These are phyloP conservation scores for Carex cristatella DNA, from an alignment of 176 grass and related monocot species.

Conservation along the genomic window DNA sequence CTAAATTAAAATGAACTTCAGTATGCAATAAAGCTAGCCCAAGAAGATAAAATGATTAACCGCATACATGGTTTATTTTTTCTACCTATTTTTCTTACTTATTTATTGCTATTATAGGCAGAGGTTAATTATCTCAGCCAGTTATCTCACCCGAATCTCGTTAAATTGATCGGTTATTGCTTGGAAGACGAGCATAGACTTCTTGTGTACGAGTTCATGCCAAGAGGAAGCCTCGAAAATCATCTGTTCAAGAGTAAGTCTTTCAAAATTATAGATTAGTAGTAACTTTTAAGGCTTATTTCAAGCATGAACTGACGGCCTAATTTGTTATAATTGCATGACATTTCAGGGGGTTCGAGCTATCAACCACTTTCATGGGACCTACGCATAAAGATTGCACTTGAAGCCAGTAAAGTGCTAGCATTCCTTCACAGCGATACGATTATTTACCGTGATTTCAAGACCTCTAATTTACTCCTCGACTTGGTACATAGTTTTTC, in stretches of 20 bases:
- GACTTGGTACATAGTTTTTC: constrained; percentile 32
- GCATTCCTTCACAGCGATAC: constrained; percentile 73
- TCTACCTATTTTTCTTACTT: neutral
- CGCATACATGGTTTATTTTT: neutral
- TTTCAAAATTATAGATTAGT: neutral
- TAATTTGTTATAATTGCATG: neutral
- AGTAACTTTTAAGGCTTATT: neutral
- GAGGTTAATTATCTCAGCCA: constrained; percentile 84
- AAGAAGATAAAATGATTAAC: neutral
- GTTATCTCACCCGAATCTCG: constrained; percentile 57
- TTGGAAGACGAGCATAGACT: constrained; percentile 70
- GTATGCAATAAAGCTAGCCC: no score
- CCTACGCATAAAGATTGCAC: constrained; percentile 72
- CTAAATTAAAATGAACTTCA: neutral
- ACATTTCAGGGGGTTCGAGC: constrained; percentile 39
- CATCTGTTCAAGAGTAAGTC: constrained; percentile 79
- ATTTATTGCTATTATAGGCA: constrained; percentile 29
- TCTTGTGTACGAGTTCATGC: constrained; percentile 91
- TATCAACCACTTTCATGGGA: constrained; percentile 65
- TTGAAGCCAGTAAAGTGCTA: constrained; percentile 70
- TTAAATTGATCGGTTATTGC: constrained; percentile 76
- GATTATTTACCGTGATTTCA: constrained; percentile 88
- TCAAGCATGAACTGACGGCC: neutral
- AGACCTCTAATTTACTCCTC: constrained; percentile 79
- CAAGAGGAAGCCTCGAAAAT: constrained; percentile 71